Conservation (phyloP, 208 protist genomes). For the Angomonas ambiguus region DNA sequence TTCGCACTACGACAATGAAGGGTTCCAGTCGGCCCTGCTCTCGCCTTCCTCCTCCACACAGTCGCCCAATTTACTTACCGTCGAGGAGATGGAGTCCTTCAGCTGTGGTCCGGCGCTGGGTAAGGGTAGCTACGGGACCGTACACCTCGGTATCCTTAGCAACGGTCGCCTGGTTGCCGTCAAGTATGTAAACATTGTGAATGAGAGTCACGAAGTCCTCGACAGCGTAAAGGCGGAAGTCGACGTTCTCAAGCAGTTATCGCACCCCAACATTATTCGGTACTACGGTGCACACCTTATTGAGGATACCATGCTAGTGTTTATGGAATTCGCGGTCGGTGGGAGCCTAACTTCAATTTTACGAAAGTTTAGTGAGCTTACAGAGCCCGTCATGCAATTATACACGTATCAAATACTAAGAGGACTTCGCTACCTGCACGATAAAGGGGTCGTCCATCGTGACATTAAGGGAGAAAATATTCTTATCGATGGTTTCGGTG, state of each 20-base stretch:
- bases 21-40: not conserved
- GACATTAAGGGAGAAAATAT: conserved; percentile 92
- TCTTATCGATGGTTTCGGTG: conserved; percentile 76
- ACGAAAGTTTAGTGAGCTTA: conserved; percentile 66
- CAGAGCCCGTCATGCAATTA: conserved; percentile 67
- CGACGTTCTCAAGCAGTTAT: conserved; percentile 67
- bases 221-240: conserved; percentile 58
- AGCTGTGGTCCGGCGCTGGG: conserved; percentile 66
- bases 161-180: conserved; percentile 57
- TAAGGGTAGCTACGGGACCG: conserved; percentile 67
- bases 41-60: conserved; percentile 15
- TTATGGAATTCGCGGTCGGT: conserved; percentile 89
- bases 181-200: conserved; percentile 59
- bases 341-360: conserved; percentile 78
- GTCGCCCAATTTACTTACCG: conserved; percentile 37
- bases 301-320: conserved; percentile 74
- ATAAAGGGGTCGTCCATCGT: conserved; percentile 84
- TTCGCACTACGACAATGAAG: conserved; percentile 11
- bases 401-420: conserved; percentile 74
- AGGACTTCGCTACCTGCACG: conserved; percentile 85
- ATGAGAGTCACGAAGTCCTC: conserved; percentile 42
- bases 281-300: conserved; percentile 74
- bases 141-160: conserved; percentile 55
- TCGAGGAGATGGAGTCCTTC: conserved; percentile 78
- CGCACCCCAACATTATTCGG: conserved; percentile 81